Percentiles rank a stretch among this genome's conserved stretches.
Conservation (phyloP, 2,329 filamentous ascomycete species). For the Colletotrichum viniferum region DNA sequence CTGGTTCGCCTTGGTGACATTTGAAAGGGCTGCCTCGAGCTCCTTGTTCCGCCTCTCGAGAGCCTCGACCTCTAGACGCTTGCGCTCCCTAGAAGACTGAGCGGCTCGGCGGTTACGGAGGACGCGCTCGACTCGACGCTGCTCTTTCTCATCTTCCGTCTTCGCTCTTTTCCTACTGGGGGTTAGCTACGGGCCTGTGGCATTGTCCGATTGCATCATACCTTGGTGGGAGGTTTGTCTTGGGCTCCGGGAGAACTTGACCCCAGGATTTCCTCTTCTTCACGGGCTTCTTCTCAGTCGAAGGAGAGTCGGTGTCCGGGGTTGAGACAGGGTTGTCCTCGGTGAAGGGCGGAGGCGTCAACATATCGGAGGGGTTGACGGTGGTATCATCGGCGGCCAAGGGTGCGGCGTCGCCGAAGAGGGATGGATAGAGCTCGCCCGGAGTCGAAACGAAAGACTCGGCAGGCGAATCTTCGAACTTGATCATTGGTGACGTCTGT, state of each 20-base stretch:
- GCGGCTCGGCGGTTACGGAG: conserved; percentile 95
- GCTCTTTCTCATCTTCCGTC: conserved; percentile 98
- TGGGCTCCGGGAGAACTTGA: conserved; percentile 93
- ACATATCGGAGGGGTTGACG: conserved; percentile 52
- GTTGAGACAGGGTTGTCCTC: conserved; percentile 28
- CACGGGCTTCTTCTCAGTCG: conserved; percentile 69
- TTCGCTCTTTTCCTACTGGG: conserved; percentile 85
- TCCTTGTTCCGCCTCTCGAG: conserved; percentile 78
- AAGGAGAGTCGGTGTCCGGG: not conserved
- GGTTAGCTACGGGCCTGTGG: not conserved
- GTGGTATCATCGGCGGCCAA: conserved; percentile 36
- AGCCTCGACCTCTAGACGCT: conserved; percentile 85
- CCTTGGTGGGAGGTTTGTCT: conserved; percentile 94
- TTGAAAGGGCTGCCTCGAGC: conserved; percentile 66
- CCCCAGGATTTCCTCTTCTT: conserved; percentile 99
- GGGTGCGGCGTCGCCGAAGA: conserved; percentile 43
- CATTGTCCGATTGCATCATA: conserved; percentile 41
- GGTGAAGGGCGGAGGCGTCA: conserved; percentile 49
- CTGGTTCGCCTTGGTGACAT: conserved; percentile 60
- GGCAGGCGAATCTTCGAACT: conserved; percentile 58
- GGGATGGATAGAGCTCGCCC: conserved; percentile 51
- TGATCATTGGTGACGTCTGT: conserved; percentile 47
- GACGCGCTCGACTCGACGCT: conserved; percentile 94
- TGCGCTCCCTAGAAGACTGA: conserved; percentile 94
- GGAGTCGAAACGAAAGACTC: conserved; percentile 59